These are phyloP conservation scores for Phytophthora megakarya DNA, from an alignment of 352 stramenopile species.

Conservation along the genomic window DNA sequence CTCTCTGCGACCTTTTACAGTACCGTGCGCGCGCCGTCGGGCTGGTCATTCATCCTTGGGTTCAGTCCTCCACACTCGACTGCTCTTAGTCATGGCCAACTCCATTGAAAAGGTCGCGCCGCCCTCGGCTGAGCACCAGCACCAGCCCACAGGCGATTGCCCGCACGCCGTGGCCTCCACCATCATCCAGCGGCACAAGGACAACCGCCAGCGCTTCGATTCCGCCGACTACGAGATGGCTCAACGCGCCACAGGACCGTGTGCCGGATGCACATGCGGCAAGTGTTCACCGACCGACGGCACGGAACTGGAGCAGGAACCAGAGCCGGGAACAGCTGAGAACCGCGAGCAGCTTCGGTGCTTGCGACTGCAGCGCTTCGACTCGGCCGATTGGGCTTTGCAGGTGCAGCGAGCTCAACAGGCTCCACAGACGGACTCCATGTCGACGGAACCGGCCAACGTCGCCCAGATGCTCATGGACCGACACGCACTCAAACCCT, in stretches of 20 bases:
- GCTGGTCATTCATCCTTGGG: slow-evolving; percentile 31
- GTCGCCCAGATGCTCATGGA: slow-evolving; percentile 68
- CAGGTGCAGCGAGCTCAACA: slow-evolving; percentile 33
- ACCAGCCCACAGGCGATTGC: slow-evolving; percentile 20
- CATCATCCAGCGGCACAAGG: slow-evolving; percentile 56
- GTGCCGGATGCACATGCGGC: slow-evolving; percentile 32
- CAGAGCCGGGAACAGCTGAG: slow-evolving; percentile 37
- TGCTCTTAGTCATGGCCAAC: slow-evolving; percentile 19
- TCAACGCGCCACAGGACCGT: slow-evolving; percentile 29
- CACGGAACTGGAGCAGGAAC: slow-evolving; percentile 43
- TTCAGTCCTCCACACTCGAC: slow-evolving; percentile 1
- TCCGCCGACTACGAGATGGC: slow-evolving; percentile 72
- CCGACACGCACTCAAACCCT: slow-evolving; percentile 60
- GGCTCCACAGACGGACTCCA: slow-evolving; percentile 5
- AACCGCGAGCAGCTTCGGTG: slow-evolving; percentile 50
- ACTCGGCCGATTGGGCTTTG: slow-evolving; percentile 76
- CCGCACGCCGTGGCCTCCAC: slow-evolving; percentile 40
- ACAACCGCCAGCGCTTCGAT: slow-evolving; percentile 73
- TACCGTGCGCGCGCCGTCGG: background rate
- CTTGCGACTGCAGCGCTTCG: slow-evolving; percentile 69
- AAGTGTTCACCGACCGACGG: slow-evolving; percentile 28
- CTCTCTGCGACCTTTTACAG: slow-evolving; percentile 25
- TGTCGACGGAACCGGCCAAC: slow-evolving; percentile 13
- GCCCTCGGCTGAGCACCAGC: slow-evolving; percentile 18
- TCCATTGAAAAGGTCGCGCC: slow-evolving; percentile 18